Evolutionary conservation across 1,284 basidiomycete genomes (phyloP).

Genomic region (Fomitopsis pinicola): DNA sequence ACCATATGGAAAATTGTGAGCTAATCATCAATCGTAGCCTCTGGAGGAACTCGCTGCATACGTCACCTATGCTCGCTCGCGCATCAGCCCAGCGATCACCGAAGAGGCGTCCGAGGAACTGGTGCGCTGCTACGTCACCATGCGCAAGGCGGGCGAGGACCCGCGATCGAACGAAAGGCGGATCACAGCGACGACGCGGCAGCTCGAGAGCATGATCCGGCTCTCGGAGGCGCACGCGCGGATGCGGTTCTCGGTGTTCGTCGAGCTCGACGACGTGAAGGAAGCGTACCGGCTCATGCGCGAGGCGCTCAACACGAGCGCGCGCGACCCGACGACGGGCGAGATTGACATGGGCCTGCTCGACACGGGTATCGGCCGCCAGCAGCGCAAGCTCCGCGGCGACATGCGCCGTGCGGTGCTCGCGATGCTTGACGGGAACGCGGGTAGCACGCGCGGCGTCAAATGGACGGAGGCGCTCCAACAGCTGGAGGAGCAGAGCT

Average conservation of each 20-base stretch:
- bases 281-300: slow-evolving; percentile 94
- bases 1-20: no score
- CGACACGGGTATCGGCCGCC: slow-evolving; percentile 87
- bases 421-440: slow-evolving; percentile 56
- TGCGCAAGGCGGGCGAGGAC: slow-evolving; percentile 91
- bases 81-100: slow-evolving; percentile 85
- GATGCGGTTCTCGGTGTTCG: slow-evolving; percentile 86
- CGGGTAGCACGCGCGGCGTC: slow-evolving; percentile 57
- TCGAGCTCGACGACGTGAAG: slow-evolving; percentile 84
- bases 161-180: slow-evolving; percentile 85
- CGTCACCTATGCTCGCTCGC: slow-evolving; percentile 90
- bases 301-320: slow-evolving; percentile 90
- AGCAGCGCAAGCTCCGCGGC: slow-evolving; percentile 78
- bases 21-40: slow-evolving; percentile 46
- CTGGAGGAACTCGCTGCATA: slow-evolving; percentile 90
- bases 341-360: slow-evolving; percentile 96
- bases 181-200: slow-evolving; percentile 97
- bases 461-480: slow-evolving; percentile 79
- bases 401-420: slow-evolving; percentile 83
- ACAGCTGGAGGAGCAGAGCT: slow-evolving; percentile 75
- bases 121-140: slow-evolving; percentile 86
- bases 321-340: slow-evolving; percentile 93
- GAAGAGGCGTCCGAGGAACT: slow-evolving; percentile 85
- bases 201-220: slow-evolving; percentile 98
- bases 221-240: slow-evolving; percentile 94